Base-by-base conservation (phyloP, 2,329 filamentous ascomycete species). In the Coniochaeta sp. region DNA sequence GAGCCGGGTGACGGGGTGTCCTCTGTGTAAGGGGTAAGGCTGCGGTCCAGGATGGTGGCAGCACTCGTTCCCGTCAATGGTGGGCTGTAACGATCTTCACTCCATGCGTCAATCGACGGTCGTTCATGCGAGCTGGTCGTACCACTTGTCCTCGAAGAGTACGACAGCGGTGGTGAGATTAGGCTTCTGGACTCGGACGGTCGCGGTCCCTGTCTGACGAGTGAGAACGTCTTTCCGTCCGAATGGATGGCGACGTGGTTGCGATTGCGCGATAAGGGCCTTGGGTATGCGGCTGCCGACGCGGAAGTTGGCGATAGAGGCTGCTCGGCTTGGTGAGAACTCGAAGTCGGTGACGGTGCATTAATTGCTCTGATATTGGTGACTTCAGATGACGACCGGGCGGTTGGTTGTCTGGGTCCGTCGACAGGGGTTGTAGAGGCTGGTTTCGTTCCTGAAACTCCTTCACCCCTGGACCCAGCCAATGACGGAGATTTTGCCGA, bases 211-310 rank as follows among this genome's bases (percentile, higher is more conserved):
- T 65, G 67, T 26, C 68, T 61, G 24, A 75, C 64, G 31, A 82
- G 64, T 14, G 78, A 79, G 58, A 83, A 83, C 4, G 79, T 83
- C 65, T 81, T 81, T 12, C 38, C 38, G 63, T 83, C 76, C 6
- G 77, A 63, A 57, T 82, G 71, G 26, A 83, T 66, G 50, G 71
- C 72, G 53, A 83, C 73, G 27, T 74, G 61, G 55, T 73, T 74
- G 50, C 67, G 66, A 53, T 72, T 67, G 42, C 72, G 67, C 13
- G 72, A 70, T 47, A 58, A 55, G 49, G 71, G 62, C 28, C 66
- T 66, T 38, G 52, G 53, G 9, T 52, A 48, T 20, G 53, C 52
- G 42, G 55, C 53, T 22, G 57, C 53, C 8, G 60, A 57, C 28
- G 59, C 58, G 35, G 58, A 58, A 14, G 57, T 48, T 38, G 57